Conservation (phyloP, 148 eudicot species). For the Vaccinium macrocarpon region DNA sequence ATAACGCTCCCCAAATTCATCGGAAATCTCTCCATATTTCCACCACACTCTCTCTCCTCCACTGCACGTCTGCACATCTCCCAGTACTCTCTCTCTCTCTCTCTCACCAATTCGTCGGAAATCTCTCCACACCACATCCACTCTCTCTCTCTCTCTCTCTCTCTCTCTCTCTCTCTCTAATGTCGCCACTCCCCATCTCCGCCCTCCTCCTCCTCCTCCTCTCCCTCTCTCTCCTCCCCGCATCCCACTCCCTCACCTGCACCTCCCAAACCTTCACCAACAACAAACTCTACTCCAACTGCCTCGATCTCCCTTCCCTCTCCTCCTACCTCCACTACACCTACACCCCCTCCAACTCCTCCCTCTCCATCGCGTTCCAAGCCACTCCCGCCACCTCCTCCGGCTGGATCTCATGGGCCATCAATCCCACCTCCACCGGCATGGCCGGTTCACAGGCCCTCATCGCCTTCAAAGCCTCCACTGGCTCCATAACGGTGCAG, state of each 20-base stretch:
- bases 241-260: constrained; percentile 47
- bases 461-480: constrained; percentile 40
- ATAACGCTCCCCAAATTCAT: too few species aligned
- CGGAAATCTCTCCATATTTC: too few species aligned
- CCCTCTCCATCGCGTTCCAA: constrained; percentile 63
- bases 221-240: constrained; percentile 17
- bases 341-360: constrained; percentile 33
- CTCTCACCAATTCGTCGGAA: neutral
- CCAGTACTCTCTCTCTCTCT: neutral
- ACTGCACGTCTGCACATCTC: neutral
- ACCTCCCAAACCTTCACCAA: constrained; percentile 42
- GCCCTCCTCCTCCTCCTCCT: constrained; percentile 2
- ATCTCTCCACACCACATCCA: neutral
- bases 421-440: constrained; percentile 58
- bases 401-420: constrained; percentile 84
- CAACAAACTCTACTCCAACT: constrained; percentile 35
- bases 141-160: neutral
- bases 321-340: constrained; percentile 63
- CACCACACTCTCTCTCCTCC: neutral
- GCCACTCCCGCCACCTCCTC: constrained; percentile 38
- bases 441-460: constrained; percentile 68
- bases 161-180: constrained; percentile 11
- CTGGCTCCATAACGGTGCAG: constrained; percentile 44
- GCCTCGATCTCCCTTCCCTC: constrained; percentile 46
- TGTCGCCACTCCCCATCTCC: constrained; percentile 18